phyloP scores from a whole-genome alignment of 345 rosid species.

The Arabidopsis arenosa region DNA sequence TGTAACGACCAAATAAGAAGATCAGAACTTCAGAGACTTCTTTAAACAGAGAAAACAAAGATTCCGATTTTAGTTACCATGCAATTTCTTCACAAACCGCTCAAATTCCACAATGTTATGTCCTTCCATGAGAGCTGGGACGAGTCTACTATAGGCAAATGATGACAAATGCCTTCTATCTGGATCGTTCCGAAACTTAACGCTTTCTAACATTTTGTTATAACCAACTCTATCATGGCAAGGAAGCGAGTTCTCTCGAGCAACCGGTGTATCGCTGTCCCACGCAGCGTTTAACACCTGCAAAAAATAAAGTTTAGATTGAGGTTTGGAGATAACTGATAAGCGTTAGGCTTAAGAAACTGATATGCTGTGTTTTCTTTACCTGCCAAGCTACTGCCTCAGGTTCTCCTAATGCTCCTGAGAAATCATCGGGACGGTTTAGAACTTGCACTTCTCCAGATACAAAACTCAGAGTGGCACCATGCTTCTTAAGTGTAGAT shows the following conservation, averaged over 20 bases:
- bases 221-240: slow-evolving; percentile 74
- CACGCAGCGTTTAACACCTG: slow-evolving; percentile 95
- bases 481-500: slow-evolving; percentile 72
- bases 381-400: slow-evolving; percentile 92
- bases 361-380: slow-evolving; percentile 29
- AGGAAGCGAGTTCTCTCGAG: slow-evolving; percentile 76
- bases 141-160: slow-evolving; percentile 81
- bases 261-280: slow-evolving; percentile 66
- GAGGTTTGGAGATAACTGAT: neutral
- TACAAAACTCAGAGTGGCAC: slow-evolving; percentile 71
- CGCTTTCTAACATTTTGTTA: slow-evolving; percentile 75
- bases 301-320: neutral
- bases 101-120: slow-evolving; percentile 79
- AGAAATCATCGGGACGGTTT: slow-evolving; percentile 66
- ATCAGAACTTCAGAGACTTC: slow-evolving; percentile 14
- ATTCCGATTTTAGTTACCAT: slow-evolving; percentile 56
- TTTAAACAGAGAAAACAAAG: slow-evolving; percentile 21
- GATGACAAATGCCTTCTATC: slow-evolving; percentile 77
- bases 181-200: slow-evolving; percentile 84
- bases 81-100: slow-evolving; percentile 84
- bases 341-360: neutral
- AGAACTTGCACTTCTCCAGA: slow-evolving; percentile 58
- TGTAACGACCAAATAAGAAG: slow-evolving; percentile 33
- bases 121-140: slow-evolving; percentile 76
- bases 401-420: slow-evolving; percentile 70